Percentiles rank a stretch among this genome's conserved stretches.
Evolutionary conservation across 768 basidiomycete species (phyloP).

Genomic region (Collybia nuda): DNA sequence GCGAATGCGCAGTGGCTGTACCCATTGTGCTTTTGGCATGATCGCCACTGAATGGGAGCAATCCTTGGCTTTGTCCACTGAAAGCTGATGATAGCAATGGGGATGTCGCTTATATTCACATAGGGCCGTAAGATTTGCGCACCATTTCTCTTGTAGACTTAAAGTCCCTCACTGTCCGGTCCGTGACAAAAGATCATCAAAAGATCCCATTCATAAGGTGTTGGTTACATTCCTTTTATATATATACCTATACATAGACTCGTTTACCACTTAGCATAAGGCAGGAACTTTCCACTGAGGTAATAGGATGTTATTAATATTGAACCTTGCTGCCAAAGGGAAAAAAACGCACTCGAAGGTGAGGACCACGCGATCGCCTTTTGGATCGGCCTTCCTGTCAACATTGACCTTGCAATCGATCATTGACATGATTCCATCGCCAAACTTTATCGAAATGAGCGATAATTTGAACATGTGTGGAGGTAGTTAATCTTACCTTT

Average conservation of each 20-base stretch:
- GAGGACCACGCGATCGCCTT: slow-evolving; percentile 76
- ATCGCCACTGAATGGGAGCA: background rate
- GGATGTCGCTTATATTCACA: background rate
- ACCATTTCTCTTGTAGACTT: too few relatives aligned
- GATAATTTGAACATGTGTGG: background rate
- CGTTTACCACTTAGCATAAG: slow-evolving; percentile 67
- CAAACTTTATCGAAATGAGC: slow-evolving; percentile 48
- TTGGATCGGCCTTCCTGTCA: slow-evolving; percentile 69
- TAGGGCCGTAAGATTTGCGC: too few relatives aligned
- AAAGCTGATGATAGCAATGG: background rate
- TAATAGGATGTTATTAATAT: slow-evolving; percentile 5
- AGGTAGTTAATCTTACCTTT: slow-evolving; percentile 40
- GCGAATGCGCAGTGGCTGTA: slow-evolving; percentile 4
- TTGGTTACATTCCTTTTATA: background rate
- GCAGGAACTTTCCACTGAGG: slow-evolving; percentile 72
- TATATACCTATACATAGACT: background rate
- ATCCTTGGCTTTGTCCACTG: too few relatives aligned
- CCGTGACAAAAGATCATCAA: too few relatives aligned
- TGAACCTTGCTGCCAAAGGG: background rate
- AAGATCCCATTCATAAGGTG: background rate
- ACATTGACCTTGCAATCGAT: slow-evolving; percentile 77
- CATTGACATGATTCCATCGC: slow-evolving; percentile 89
- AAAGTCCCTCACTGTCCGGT: too few relatives aligned
- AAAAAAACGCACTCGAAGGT: slow-evolving; percentile 69
- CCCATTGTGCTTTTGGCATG: background rate